Conservation (phyloP, 345 rosid genomes). For the Hypericum androsaemum region DNA sequence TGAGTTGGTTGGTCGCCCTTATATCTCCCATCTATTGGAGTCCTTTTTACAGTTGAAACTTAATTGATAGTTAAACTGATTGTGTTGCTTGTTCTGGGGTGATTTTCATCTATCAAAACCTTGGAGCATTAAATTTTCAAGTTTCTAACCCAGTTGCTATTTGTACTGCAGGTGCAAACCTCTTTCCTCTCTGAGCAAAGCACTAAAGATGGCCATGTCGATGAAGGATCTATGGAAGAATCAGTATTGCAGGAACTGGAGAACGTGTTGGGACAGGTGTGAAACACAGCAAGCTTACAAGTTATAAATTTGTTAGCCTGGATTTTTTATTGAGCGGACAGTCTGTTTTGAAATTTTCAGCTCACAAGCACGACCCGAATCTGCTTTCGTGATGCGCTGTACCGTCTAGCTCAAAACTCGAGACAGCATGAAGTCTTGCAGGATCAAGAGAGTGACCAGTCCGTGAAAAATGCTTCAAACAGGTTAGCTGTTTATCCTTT, state of each 20-base stretch:
- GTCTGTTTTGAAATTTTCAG: slow-evolving; percentile 28
- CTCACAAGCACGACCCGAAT: slow-evolving; percentile 49
- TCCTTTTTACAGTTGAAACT: no score
- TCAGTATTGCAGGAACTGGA: slow-evolving; percentile 56
- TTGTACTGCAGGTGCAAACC: slow-evolving; percentile 12
- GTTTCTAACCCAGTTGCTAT: background rate
- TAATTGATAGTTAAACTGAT: no score
- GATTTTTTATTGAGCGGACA: slow-evolving; percentile 2
- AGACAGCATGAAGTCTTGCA: slow-evolving; percentile 12
- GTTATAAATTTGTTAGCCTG: background rate
- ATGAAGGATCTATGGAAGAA: slow-evolving; percentile 43
- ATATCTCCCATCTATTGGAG: no score
- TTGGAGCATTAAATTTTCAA: background rate
- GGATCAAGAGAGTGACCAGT: slow-evolving; percentile 15
- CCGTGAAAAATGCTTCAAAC: slow-evolving; percentile 15
- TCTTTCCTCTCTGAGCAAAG: slow-evolving; percentile 20
- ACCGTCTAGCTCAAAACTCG: slow-evolving; percentile 75
- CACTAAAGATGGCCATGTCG: slow-evolving; percentile 17
- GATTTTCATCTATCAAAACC: background rate
- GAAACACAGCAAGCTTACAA: background rate
- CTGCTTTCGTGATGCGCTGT: slow-evolving; percentile 71
- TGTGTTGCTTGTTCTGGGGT: no score
- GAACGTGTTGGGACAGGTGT: slow-evolving; percentile 56
- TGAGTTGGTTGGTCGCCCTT: no score
- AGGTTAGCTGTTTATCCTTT: slow-evolving; percentile 13